A percentile compares a stretch with the other conserved stretches of the same genome.
Conservation (phyloP, 179 eudicot genomes). For the Amaranthus tricolor region DNA sequence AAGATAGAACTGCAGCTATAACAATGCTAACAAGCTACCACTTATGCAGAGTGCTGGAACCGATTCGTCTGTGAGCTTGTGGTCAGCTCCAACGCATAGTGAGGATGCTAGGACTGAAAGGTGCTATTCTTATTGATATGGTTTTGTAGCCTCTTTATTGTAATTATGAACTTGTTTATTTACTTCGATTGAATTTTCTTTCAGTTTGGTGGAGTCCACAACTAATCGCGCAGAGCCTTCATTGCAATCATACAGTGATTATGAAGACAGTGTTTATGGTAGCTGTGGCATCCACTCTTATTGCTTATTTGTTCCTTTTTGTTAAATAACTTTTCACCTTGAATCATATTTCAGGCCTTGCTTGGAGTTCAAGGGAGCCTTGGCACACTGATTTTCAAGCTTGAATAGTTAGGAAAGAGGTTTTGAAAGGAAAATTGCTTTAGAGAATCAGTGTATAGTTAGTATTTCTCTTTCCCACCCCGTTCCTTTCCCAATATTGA, state of each 20-base stretch:
- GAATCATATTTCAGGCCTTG: slow-evolving; percentile 54
- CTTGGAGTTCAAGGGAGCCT: slow-evolving; percentile 96
- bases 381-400: slow-evolving; percentile 30
- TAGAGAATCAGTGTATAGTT: too few relatives aligned
- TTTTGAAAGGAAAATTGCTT: not conserved
- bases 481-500: too few relatives aligned
- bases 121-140: slow-evolving; percentile 30
- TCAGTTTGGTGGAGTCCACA: slow-evolving; percentile 50
- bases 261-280: slow-evolving; percentile 98
- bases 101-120: slow-evolving; percentile 49
- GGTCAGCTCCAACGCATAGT: slow-evolving; percentile 57
- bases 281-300: slow-evolving; percentile 7
- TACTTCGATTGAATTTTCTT: slow-evolving; percentile 10
- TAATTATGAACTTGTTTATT: not conserved
- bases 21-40: slow-evolving; percentile 10
- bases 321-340: slow-evolving; percentile 11
- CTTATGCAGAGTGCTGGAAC: slow-evolving; percentile 89
- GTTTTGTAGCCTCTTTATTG: not conserved
- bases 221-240: slow-evolving; percentile 48
- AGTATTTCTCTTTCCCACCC: too few relatives aligned
- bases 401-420: not conserved
- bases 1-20: not conserved
- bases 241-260: slow-evolving; percentile 73
- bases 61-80: slow-evolving; percentile 82
- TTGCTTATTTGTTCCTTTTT: slow-evolving; percentile 4